phyloP scores from a whole-genome alignment of 352 stramenopile species.

The Phytophthora pisi region DNA sequence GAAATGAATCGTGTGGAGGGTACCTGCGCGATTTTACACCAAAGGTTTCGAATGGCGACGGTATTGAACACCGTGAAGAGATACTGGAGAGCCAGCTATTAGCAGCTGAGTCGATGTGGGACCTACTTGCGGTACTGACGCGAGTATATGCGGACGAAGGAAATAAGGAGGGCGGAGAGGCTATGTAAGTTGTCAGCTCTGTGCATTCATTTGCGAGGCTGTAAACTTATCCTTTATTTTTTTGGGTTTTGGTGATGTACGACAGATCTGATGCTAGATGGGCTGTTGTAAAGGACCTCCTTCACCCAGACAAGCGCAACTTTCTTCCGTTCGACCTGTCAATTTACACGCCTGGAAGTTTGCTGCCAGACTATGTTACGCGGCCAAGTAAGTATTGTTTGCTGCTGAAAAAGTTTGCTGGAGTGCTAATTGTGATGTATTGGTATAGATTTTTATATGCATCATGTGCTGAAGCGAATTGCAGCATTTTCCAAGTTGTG shows the following conservation, averaged over 20 bases:
- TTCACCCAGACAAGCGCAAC: conserved; percentile 39
- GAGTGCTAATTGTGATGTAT: conserved; percentile 12
- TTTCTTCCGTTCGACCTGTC: conserved; percentile 47
- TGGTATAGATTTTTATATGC: conserved; percentile 38
- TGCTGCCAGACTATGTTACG: conserved; percentile 20
- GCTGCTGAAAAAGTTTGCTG: neutral
- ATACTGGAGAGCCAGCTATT: conserved; percentile 36
- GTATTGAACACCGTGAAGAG: conserved; percentile 22
- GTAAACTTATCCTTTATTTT: neutral
- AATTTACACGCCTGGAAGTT: neutral
- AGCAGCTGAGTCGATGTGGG: conserved; percentile 37
- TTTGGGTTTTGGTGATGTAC: neutral
- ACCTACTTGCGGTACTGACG: conserved; percentile 31
- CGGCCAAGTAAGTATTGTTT: conserved; percentile 20
- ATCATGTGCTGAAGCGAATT: conserved; percentile 41
- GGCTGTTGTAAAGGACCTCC: conserved; percentile 50
- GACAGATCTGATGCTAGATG: conserved; percentile 48
- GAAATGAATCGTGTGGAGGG: conserved; percentile 44
- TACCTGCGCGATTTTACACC: conserved; percentile 39
- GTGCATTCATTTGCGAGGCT: neutral
- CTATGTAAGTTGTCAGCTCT: conserved; percentile 23
- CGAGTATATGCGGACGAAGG: conserved; percentile 20
- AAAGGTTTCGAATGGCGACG: conserved; percentile 7
- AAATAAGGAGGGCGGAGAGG: conserved; percentile 10
- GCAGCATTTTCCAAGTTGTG: conserved; percentile 41